Evolutionary conservation across 2,329 filamentous ascomycete genomes (phyloP).

Genomic region (Onygenales sp.): DNA sequence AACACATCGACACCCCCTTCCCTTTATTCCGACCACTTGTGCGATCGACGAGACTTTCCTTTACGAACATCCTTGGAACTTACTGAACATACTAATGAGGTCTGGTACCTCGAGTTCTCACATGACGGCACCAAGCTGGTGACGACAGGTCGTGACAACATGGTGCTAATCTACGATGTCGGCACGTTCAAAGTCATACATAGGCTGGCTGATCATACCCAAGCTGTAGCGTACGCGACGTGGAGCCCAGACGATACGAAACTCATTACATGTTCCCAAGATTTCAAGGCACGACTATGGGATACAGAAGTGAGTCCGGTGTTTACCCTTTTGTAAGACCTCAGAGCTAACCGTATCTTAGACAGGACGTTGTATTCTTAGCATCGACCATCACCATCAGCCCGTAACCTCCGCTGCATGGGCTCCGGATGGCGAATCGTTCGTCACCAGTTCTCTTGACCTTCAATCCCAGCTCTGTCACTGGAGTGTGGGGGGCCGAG

Average conservation of each 20-base stretch:
- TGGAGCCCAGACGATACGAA: slow-evolving; percentile 91
- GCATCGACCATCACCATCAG: slow-evolving; percentile 63
- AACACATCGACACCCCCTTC: slow-evolving; percentile 71
- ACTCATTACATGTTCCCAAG: slow-evolving; percentile 72
- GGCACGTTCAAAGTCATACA: slow-evolving; percentile 56
- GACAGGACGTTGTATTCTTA: slow-evolving; percentile 55
- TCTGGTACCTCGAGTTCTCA: slow-evolving; percentile 88
- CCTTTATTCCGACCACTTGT: slow-evolving; percentile 79
- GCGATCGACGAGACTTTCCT: slow-evolving; percentile 72
- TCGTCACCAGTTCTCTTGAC: slow-evolving; percentile 72
- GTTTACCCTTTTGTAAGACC: background rate
- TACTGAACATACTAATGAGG: slow-evolving; percentile 65
- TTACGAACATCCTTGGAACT: slow-evolving; percentile 61
- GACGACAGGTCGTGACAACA: slow-evolving; percentile 66
- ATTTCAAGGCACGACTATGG: slow-evolving; percentile 67
- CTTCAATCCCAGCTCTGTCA: slow-evolving; percentile 56
- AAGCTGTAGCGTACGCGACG: slow-evolving; percentile 66
- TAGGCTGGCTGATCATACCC: slow-evolving; percentile 55
- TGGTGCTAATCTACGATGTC: slow-evolving; percentile 75
- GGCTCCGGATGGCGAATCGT: slow-evolving; percentile 65
- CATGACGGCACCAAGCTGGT: slow-evolving; percentile 75
- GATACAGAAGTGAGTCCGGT: slow-evolving; percentile 50
- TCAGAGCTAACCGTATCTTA: slow-evolving; percentile 24
- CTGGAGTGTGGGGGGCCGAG: slow-evolving; percentile 57
- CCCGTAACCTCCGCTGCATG: slow-evolving; percentile 87